Percentiles rank a stretch among this genome's conserved stretches.
Evolutionary conservation across 169 alveolate genomes (phyloP).

Genomic region (Babesia gibsoni): DNA sequence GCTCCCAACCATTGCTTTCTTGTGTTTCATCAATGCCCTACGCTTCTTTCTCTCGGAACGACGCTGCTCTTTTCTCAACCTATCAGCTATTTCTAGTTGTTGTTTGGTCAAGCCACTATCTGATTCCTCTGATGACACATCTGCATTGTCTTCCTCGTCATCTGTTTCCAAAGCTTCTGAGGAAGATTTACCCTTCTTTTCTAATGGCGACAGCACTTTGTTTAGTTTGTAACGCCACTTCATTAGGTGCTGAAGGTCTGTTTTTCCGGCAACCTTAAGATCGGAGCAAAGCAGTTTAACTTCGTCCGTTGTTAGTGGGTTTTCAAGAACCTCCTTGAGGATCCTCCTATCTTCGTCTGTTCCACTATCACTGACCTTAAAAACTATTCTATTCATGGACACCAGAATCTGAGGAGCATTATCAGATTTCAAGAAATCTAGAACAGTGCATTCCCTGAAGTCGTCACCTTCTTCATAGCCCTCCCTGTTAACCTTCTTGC

Average conservation of each 20-base stretch:
- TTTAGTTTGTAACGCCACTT: conserved; percentile 83
- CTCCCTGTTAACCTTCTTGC: conserved; percentile 78
- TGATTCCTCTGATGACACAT: neutral
- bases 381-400: conserved; percentile 63
- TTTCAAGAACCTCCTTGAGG: conserved; percentile 35
- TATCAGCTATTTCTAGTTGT: conserved; percentile 7
- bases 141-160: conserved; percentile 8
- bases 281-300: conserved; percentile 73
- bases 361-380: conserved; percentile 43
- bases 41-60: conserved; percentile 37
- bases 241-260: conserved; percentile 78
- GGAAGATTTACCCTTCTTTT: neutral
- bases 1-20: conserved; percentile 28
- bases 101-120: neutral
- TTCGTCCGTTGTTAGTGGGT: conserved; percentile 77
- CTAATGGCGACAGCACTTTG: conserved; percentile 4
- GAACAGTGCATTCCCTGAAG: conserved; percentile 66
- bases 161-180: neutral
- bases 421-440: conserved; percentile 72
- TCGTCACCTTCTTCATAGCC: conserved; percentile 86
- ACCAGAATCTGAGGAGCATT: conserved; percentile 76
- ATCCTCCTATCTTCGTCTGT: conserved; percentile 38
- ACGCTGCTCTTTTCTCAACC: conserved; percentile 15
- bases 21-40: conserved; percentile 25
- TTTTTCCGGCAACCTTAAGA: conserved; percentile 83